These are phyloP conservation scores for Paracoccidioides brasiliensis DNA, from an alignment of 2,329 filamentous ascomycete species.

Conservation along the genomic window DNA sequence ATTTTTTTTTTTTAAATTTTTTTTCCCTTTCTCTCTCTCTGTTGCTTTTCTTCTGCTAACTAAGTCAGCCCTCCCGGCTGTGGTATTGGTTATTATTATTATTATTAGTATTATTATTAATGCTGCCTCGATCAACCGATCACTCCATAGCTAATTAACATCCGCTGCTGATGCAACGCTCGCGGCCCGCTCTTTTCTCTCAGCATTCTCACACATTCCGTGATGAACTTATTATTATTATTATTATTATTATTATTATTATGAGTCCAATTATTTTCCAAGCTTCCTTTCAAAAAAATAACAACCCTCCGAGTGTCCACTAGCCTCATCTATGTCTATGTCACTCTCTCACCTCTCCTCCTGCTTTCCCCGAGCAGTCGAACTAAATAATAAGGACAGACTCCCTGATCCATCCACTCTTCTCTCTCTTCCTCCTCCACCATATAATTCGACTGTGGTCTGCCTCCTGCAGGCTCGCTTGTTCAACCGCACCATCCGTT, in stretches of 20 bases:
- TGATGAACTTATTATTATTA: not conserved
- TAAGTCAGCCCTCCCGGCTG: not conserved
- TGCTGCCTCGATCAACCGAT: not conserved
- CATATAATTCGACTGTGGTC: not conserved
- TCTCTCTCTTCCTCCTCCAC: not conserved
- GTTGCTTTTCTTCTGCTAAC: not conserved
- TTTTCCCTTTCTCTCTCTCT: not conserved
- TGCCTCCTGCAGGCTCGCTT: not conserved
- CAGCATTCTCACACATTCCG: too few species aligned
- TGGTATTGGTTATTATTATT: not conserved
- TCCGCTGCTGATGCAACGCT: not conserved
- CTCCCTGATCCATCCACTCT: not conserved
- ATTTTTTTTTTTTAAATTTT: not conserved
- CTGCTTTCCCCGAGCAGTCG: not conserved
- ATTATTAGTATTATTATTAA: not conserved
- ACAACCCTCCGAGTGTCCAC: not conserved
- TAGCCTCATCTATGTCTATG: not conserved
- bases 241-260: too few species aligned
- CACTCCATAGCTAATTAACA: not conserved
- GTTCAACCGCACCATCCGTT: not conserved
- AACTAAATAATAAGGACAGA: constrained; percentile 6
- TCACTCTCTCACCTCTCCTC: not conserved
- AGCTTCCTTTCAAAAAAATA: not conserved
- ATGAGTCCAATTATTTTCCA: not conserved
- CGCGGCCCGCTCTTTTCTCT: not conserved